These are phyloP conservation scores for Coemansia sp. DNA, from an alignment of 192 early-diverging fungal genomes.

Conservation along the genomic window DNA sequence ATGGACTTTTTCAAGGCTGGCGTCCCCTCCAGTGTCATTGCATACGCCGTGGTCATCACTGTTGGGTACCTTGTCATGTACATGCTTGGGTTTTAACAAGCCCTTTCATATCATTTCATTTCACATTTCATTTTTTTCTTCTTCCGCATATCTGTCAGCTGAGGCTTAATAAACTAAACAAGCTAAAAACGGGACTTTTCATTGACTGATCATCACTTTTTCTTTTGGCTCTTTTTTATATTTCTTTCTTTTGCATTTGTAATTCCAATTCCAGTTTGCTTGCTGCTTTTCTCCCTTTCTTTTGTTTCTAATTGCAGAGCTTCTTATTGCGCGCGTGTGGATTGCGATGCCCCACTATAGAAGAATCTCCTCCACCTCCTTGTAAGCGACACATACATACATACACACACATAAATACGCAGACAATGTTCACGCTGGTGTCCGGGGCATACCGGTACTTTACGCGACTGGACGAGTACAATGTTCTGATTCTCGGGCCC, in stretches of 20 bases:
- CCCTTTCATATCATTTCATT: not conserved
- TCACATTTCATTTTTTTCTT: not conserved
- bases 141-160: not conserved
- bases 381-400: not conserved
- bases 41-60: constrained; percentile 69
- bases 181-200: too few species aligned
- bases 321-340: not conserved
- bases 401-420: too few species aligned
- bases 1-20: constrained; percentile 85
- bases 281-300: not conserved
- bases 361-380: not conserved
- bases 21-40: constrained; percentile 71
- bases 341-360: not conserved
- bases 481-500: constrained; percentile 93
- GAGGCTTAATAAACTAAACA: too few species aligned
- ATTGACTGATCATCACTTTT: not conserved
- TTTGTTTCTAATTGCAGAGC: not conserved
- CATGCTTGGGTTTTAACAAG: constrained; percentile 57
- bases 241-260: not conserved
- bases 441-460: constrained; percentile 87
- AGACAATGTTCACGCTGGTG: constrained; percentile 87
- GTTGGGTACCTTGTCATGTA: constrained; percentile 78
- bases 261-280: too few species aligned
- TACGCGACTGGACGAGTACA: constrained; percentile 90
- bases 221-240: not conserved